Conservation (phyloP, 2,329 filamentous ascomycete genomes). For the Capronia americana region DNA sequence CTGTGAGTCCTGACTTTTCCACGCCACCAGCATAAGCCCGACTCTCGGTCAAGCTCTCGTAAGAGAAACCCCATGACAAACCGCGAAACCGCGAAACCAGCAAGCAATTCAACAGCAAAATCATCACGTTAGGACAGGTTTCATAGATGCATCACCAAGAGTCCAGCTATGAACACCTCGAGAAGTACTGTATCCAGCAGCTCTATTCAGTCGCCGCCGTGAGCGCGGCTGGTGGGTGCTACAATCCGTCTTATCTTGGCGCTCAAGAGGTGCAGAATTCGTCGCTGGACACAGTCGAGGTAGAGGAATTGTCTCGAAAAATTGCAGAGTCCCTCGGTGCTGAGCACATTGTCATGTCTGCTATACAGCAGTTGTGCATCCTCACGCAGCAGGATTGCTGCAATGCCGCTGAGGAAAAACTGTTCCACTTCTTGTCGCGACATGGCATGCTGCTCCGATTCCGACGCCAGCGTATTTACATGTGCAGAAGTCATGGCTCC, state of each 20-base stretch:
- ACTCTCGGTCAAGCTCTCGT: too few relatives aligned
- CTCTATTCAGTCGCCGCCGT: neutral
- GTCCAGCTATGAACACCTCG: too few relatives aligned
- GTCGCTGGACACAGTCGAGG: constrained; percentile 5
- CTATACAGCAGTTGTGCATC: constrained; percentile 7
- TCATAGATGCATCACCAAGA: too few relatives aligned
- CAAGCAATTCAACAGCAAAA: too few relatives aligned
- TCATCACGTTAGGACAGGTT: too few relatives aligned
- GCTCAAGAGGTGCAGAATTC: neutral
- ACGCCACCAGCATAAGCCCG: too few relatives aligned
- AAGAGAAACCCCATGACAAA: too few relatives aligned
- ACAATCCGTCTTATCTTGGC: neutral
- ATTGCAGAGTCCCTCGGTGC: neutral
- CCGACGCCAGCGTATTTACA: neutral
- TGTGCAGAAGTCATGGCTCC: constrained; percentile 6
- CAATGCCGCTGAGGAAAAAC: neutral
- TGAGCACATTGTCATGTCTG: constrained; percentile 11
- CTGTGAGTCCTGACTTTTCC: neutral
- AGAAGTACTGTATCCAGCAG: too few relatives aligned
- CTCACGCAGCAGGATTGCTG: neutral
- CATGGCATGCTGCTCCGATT: neutral
- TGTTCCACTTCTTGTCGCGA: neutral
- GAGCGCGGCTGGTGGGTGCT: neutral
- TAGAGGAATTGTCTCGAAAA: constrained; percentile 11
- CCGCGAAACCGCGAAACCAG: too few relatives aligned